Evolutionary conservation across 2,329 filamentous ascomycete genomes (phyloP), one percentile per base, ranked within the genome.

Genomic region (Apiospora pterosperma): DNA sequence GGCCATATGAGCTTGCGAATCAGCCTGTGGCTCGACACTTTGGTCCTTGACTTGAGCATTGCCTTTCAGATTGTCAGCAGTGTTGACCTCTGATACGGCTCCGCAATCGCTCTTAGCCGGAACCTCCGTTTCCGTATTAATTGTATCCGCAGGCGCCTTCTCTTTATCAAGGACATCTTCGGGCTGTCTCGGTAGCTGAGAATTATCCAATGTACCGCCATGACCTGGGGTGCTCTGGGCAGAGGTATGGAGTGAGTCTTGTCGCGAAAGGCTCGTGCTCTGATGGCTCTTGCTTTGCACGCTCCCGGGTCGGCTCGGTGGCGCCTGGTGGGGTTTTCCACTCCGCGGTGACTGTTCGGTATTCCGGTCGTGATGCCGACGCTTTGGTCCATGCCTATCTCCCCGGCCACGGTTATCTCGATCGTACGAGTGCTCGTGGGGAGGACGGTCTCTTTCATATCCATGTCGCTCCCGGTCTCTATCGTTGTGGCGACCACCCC

Each of bases 301-400:
- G 25, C 58, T 60, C 36, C 39, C 58, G 4, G 58, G 25, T 23
- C 60, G 41, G 12, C 38, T 28, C 16, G 31, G 7, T 34, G 60
- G 28, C 25, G 23, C 19, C 21, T 62, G 25, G 25, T 48, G 60
- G 12, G 25, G 23, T 12, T 21, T 39, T 3, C 19, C 38, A 21
- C 41, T 36, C 10, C 28, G 39, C 4, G 31, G 60, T 21, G 23
- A 34, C n/a, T 36, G 28, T 7, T 48, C 60, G 28, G 34, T 19
- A 12, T 39, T 55, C 4, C 48, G 34, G 7, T 62, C 60, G 42
- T 58, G 28, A 8, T 25, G 25, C 2, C 41, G 39, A 44, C 55
- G 63, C 14, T 55, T 39, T 34, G 48, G 42, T 12, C 62, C 62
- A 58, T 38, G 59, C n/a, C 59, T 58, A 16, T 62, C 62, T 19